phyloP scores from a whole-genome alignment of 352 stramenopile species.

The Peronospora destructor region DNA sequence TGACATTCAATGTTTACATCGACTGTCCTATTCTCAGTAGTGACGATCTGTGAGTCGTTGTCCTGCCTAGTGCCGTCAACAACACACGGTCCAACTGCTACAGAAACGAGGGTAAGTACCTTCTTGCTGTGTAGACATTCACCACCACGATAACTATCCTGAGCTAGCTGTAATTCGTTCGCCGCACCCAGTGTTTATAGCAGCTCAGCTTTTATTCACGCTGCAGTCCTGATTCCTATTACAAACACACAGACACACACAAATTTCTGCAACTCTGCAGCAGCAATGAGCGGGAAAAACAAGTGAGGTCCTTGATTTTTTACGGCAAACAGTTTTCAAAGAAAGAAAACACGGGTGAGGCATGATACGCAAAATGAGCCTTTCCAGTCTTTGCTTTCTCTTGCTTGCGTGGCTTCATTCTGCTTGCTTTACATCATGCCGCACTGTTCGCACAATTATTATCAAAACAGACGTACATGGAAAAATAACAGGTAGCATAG shows the following conservation, averaged over 20 bases:
- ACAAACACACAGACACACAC: background rate
- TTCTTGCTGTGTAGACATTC: background rate
- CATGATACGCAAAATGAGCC: conserved; percentile 9
- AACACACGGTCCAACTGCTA: background rate
- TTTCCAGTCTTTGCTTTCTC: conserved; percentile 14
- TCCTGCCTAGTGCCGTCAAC: conserved; percentile 3
- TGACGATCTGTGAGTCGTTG: conserved; percentile 3
- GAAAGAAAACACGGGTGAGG: background rate
- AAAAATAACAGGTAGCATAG: conserved; percentile 5
- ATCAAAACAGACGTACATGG: conserved; percentile 1
- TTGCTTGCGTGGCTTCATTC: conserved; percentile 13
- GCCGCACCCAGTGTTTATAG: background rate
- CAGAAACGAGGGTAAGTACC: conserved; percentile 1
- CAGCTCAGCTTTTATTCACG: background rate
- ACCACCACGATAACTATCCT: background rate
- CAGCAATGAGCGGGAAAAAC: background rate
- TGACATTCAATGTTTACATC: conserved; percentile 1
- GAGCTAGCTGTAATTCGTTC: background rate
- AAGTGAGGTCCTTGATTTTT: conserved; percentile 12
- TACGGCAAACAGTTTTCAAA: conserved; percentile 21
- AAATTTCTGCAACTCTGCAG: background rate
- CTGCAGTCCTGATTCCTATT: background rate
- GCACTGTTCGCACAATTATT: conserved; percentile 19
- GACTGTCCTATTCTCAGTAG: background rate
- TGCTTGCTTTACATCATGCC: conserved; percentile 28